phyloP scores from a whole-genome alignment of 768 basidiomycete genomes.

The Xerocomellus intermedius region DNA sequence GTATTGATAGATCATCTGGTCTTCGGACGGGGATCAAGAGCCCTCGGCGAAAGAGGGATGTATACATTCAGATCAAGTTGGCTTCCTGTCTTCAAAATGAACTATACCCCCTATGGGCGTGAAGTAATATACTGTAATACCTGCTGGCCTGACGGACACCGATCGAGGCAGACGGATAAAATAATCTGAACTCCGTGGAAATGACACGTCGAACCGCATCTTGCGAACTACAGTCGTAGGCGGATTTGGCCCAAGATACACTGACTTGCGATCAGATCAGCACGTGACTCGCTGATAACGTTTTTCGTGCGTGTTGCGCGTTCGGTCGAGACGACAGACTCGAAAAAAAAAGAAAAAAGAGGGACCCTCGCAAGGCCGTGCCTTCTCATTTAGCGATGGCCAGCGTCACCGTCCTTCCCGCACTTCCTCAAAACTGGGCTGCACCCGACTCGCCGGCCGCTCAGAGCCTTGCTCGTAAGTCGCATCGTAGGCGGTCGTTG shows the following conservation, averaged over 20 bases:
- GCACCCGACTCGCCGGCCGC: conserved; percentile 14
- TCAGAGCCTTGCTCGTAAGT: conserved; percentile 29
- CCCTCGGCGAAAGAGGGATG: neutral
- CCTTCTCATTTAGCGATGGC: conserved; percentile 16
- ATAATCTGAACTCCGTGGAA: conserved; percentile 14
- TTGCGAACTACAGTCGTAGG: neutral
- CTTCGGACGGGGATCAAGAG: neutral
- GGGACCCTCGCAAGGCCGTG: no score
- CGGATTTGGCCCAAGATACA: neutral
- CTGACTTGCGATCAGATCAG: neutral
- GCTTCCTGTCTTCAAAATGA: neutral
- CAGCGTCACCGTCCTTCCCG: conserved; percentile 23
- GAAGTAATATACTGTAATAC: neutral
- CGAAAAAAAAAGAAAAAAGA: neutral
- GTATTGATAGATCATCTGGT: neutral
- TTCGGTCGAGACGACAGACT: neutral
- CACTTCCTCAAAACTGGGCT: conserved; percentile 25
- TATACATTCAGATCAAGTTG: neutral
- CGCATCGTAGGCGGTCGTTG: neutral
- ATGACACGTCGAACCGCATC: neutral
- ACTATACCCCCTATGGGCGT: no score
- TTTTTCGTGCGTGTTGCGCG: conserved; percentile 1
- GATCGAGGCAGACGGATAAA: neutral
- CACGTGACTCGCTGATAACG: conserved; percentile 18
- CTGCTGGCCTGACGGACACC: neutral